Conservation (phyloP, 2,329 filamentous ascomycete genomes). For the Kalaharituber pfeilii region DNA sequence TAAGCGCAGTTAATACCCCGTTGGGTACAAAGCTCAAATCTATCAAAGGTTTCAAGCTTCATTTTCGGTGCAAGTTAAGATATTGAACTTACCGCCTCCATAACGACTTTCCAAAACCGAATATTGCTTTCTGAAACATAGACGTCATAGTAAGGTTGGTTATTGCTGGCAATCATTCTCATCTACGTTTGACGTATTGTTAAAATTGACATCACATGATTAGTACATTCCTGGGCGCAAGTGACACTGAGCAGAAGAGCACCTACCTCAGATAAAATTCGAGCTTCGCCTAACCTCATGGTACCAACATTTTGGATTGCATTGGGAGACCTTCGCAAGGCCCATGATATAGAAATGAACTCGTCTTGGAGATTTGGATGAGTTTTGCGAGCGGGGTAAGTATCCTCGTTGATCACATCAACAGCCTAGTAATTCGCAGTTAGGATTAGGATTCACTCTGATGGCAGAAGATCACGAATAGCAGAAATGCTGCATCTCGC, state of each 20-base stretch:
- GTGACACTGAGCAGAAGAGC: too few species aligned
- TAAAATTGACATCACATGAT: not conserved
- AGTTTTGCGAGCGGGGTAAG: constrained; percentile 24
- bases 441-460: not conserved
- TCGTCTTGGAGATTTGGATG: constrained; percentile 25
- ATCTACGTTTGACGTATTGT: constrained; percentile 19
- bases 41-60: not conserved
- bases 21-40: too few species aligned
- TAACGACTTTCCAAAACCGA: constrained; percentile 29
- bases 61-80: too few species aligned
- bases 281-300: not conserved
- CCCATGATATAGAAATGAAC: constrained; percentile 21
- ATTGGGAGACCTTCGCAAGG: not conserved
- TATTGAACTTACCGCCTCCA: constrained; percentile 22
- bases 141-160: constrained; percentile 27
- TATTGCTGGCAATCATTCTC: constrained; percentile 22
- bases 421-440: constrained; percentile 1
- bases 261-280: not conserved
- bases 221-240: not conserved
- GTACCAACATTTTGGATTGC: not conserved
- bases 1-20: not conserved
- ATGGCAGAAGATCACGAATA: not conserved
- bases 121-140: constrained; percentile 29
- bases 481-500: too few species aligned
- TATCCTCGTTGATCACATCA: constrained; percentile 23